phyloP scores from a whole-genome alignment of 106 monocot genomes.

The Dioscorea alata region DNA sequence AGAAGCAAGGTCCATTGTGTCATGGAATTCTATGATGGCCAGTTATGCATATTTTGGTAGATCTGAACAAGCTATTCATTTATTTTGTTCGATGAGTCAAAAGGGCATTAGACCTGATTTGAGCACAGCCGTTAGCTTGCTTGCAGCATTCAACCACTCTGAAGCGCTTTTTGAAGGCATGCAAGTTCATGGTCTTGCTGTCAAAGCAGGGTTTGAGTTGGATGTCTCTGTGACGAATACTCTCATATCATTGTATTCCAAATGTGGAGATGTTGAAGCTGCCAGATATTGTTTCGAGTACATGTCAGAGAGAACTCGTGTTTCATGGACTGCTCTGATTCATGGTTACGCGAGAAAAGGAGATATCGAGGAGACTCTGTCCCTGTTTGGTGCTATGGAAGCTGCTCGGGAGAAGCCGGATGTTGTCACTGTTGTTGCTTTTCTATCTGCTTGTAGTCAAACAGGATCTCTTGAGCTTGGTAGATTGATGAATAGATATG shows the following conservation, averaged over 20 bases:
- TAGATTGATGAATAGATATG: constrained; percentile 19
- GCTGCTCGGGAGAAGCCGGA: constrained; percentile 27
- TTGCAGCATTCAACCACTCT: constrained; percentile 17
- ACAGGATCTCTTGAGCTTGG: constrained; percentile 30
- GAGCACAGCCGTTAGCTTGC: constrained; percentile 23
- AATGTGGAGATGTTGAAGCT: constrained; percentile 21
- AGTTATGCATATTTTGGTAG: constrained; percentile 16
- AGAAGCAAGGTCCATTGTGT: constrained; percentile 18
- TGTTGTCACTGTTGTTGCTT: constrained; percentile 22
- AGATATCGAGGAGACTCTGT: constrained; percentile 9
- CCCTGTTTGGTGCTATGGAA: constrained; percentile 30
- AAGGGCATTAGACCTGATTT: constrained; percentile 21
- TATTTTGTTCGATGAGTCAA: constrained; percentile 9
- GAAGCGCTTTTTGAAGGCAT: constrained; percentile 14
- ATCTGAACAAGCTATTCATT: constrained; percentile 2
- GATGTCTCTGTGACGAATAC: constrained; percentile 25
- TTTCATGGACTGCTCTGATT: constrained; percentile 34
- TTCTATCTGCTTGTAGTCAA: constrained; percentile 35
- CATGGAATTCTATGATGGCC: constrained; percentile 40
- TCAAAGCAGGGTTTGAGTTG: constrained; percentile 21
- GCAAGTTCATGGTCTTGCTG: constrained; percentile 18
- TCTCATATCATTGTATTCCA: constrained; percentile 30
- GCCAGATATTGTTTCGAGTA: constrained; percentile 23
- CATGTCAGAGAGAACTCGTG: constrained; percentile 18
- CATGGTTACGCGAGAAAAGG: constrained; percentile 22